These are phyloP conservation scores for Jamesozyma lodderae DNA, from an alignment of 805 yeast species.

Conservation along the genomic window DNA sequence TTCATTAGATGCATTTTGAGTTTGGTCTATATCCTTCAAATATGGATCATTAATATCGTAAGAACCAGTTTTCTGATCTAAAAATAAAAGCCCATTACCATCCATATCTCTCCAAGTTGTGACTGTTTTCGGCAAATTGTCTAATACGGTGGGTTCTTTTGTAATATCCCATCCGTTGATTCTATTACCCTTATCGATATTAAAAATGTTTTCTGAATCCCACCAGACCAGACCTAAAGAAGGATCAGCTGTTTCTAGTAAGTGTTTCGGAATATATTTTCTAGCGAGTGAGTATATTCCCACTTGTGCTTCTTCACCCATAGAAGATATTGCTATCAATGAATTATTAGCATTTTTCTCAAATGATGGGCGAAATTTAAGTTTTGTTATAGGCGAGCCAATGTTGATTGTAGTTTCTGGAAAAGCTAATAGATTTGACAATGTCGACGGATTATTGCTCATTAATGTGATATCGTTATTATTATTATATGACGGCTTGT, in stretches of 20 bases:
- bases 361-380: slow-evolving; percentile 26
- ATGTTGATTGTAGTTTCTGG: slow-evolving; percentile 71
- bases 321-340: slow-evolving; percentile 63
- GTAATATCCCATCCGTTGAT: slow-evolving; percentile 29
- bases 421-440: slow-evolving; percentile 13
- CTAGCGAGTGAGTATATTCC: slow-evolving; percentile 63
- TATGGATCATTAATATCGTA: slow-evolving; percentile 10
- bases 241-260: slow-evolving; percentile 26
- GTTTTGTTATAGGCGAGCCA: slow-evolving; percentile 66
- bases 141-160: slow-evolving; percentile 26
- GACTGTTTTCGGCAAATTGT: slow-evolving; percentile 21
- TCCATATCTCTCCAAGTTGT: slow-evolving; percentile 32
- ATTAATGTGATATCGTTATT: slow-evolving; percentile 49
- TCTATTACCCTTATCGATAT: slow-evolving; percentile 26
- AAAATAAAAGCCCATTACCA: slow-evolving; percentile 27
- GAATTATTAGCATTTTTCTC: slow-evolving; percentile 40
- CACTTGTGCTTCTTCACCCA: slow-evolving; percentile 60
- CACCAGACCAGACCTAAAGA: slow-evolving; percentile 31
- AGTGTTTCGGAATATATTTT: slow-evolving; percentile 59
- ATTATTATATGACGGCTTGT: slow-evolving; percentile 5
- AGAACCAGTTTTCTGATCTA: slow-evolving; percentile 23
- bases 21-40: not conserved
- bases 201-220: slow-evolving; percentile 27
- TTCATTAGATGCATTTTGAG: not conserved
- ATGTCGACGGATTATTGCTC: slow-evolving; percentile 28